phyloP scores from a whole-genome alignment of 228 moss, liverwort and hornwort genomes.

The Sphagnum magellanicum region DNA sequence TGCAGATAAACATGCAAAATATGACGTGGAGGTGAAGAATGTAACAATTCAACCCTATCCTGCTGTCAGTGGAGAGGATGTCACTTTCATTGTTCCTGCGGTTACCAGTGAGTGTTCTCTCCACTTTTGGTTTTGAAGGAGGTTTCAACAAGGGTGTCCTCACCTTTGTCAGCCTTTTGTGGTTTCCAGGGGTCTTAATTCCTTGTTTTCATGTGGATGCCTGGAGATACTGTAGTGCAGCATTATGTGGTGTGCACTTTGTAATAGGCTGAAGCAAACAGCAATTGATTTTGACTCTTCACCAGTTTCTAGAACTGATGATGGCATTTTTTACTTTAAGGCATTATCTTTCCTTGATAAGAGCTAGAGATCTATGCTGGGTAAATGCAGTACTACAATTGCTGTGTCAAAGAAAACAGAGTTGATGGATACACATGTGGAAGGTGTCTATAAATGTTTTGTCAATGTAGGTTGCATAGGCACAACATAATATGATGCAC shows the following conservation, averaged over 20 bases:
- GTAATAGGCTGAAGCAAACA: no score
- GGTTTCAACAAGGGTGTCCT: neutral
- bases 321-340: no score
- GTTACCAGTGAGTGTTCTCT: conserved; percentile 30
- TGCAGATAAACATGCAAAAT: conserved; percentile 45
- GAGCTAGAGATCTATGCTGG: no score
- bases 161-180: neutral
- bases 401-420: neutral
- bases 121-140: neutral
- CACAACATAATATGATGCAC: neutral
- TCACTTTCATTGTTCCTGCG: conserved; percentile 50
- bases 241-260: neutral
- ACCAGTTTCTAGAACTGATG: no score
- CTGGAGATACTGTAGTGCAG: neutral
- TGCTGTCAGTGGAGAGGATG: conserved; percentile 49
- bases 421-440: neutral
- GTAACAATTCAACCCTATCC: conserved; percentile 51
- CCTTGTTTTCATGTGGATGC: neutral
- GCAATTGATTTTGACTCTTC: no score
- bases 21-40: conserved; percentile 40
- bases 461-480: neutral
- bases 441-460: neutral
- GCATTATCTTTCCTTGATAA: no score
- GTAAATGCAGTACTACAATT: no score
- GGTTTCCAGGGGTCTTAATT: neutral